These are phyloP conservation scores for Verruconis gallopava DNA, from an alignment of 2,329 filamentous ascomycete species.

Conservation along the genomic window DNA sequence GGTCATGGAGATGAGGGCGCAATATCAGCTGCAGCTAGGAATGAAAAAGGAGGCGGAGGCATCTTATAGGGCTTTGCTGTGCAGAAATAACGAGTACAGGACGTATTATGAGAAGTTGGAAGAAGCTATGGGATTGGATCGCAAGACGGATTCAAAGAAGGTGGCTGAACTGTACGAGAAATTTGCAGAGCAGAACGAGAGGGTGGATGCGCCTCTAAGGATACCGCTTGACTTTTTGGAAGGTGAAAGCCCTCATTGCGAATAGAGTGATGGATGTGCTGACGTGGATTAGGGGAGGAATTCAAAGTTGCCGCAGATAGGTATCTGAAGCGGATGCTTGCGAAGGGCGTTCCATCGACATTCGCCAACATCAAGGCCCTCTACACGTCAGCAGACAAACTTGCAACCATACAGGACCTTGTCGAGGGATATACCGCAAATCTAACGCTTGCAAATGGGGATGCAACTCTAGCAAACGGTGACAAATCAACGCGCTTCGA, in stretches of 20 bases:
- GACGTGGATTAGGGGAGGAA: constrained; percentile 46
- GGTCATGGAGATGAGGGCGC: constrained; percentile 72
- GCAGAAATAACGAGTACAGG: constrained; percentile 78
- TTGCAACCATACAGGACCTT: constrained; percentile 58
- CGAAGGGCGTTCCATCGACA: constrained; percentile 86
- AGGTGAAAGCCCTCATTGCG: constrained; percentile 32
- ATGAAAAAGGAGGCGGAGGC: constrained; percentile 67
- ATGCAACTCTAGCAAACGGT: constrained; percentile 35
- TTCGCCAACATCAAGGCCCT: constrained; percentile 95
- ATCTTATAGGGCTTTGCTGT: constrained; percentile 68
- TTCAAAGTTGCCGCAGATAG: constrained; percentile 66
- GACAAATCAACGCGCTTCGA: constrained; percentile 45
- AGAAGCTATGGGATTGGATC: constrained; percentile 50
- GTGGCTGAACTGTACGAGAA: constrained; percentile 68
- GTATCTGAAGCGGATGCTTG: constrained; percentile 74
- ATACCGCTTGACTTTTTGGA: constrained; percentile 82
- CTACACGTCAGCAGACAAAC: constrained; percentile 68
- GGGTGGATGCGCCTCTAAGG: constrained; percentile 72
- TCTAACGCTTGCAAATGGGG: constrained; percentile 35
- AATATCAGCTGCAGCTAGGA: constrained; percentile 68
- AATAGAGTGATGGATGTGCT: background rate
- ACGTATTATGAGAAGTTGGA: constrained; percentile 74
- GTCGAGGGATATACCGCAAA: constrained; percentile 66
- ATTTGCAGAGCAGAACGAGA: constrained; percentile 67
- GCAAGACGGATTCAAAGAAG: constrained; percentile 53